A percentile compares a stretch with the other conserved stretches of the same genome.
Conservation (phyloP, 2,329 filamentous ascomycete species). For the Chaetomium strumarium region DNA sequence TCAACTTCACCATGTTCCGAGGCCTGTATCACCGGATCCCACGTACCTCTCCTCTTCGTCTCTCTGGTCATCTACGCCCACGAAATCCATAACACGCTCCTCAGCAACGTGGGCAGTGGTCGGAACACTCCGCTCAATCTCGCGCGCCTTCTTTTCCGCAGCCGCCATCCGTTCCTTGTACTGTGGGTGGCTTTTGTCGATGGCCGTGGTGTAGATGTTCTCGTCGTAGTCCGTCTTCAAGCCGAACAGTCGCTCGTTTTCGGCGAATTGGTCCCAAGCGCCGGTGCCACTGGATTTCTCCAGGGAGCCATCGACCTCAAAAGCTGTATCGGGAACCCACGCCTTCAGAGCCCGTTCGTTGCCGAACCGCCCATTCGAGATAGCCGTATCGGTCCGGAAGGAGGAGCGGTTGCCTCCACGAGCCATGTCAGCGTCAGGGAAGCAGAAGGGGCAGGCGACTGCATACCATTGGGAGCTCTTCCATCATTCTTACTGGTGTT, state of each 20-base stretch:
- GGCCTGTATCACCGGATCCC: not conserved
- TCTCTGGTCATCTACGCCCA: conserved; percentile 58
- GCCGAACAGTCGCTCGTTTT: conserved; percentile 82
- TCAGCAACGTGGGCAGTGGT: conserved; percentile 82
- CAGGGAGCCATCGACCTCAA: conserved; percentile 63
- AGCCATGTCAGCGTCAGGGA: not conserved
- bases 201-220: conserved; percentile 86
- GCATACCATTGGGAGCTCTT: conserved; percentile 38
- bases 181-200: conserved; percentile 76
- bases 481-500: conserved; percentile 32
- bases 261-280: conserved; percentile 90
- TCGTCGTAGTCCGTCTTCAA: conserved; percentile 88
- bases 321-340: conserved; percentile 67
- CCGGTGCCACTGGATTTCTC: conserved; percentile 50
- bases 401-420: conserved; percentile 55
- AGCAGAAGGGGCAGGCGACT: not conserved
- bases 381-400: conserved; percentile 85
- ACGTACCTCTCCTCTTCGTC: conserved; percentile 90
- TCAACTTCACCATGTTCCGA: conserved; percentile 10
- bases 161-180: conserved; percentile 73
- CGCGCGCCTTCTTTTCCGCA: conserved; percentile 77
- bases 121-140: conserved; percentile 74
- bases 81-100: conserved; percentile 69
- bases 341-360: conserved; percentile 72
- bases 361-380: conserved; percentile 65